Evolutionary conservation across 805 yeast genomes (phyloP), one percentile per base, ranked within the genome.

Genomic region (Teunomyces funiuensis): DNA sequence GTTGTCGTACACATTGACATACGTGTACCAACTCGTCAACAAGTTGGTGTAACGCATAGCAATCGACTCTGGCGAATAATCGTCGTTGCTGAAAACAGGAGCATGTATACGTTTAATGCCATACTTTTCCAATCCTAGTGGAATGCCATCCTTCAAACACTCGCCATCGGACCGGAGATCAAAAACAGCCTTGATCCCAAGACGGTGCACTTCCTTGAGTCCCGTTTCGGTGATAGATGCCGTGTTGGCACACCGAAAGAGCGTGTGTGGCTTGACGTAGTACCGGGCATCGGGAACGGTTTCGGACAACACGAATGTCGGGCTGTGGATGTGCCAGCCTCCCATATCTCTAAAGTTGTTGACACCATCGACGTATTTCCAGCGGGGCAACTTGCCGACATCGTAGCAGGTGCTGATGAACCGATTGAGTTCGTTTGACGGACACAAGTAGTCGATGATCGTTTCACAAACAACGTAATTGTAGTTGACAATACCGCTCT

Each of bases 301-400:
- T 6, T 20, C 26, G 3, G 36, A 25, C 22, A 54, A 28, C 8
- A 40, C 40, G 37, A 54, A 63, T 10, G 60, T 50, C 5, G 74
- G 72, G 18, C 40, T 39, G 6, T 48, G 47, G 0, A 79, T 62
- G 40, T 60, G 63, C 78, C 84, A 88, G 10, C 95, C 96, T 1
- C 96, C 96, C 42, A 83, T 56, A 53, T 88, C 96, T 47, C 96
- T 71, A 53, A 86, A 83, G 53, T 88, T 88, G 29, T 74, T 60
- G 15, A 86, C 76, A 0, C 89, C 90, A 5, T 83, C 85, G 15
- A 86, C 73, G 0, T 60, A 39, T 48, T 79, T 79, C 83, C 85
- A 82, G 44, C 90, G 65, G 2, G 79, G 62, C 15, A 66, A 51
- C n/a, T 59, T 55, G 4, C 73, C 73, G 3, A 79, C 59, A 14